phyloP scores from a whole-genome alignment of 2,329 filamentous ascomycete species.

The Cercospora brassicicola region DNA sequence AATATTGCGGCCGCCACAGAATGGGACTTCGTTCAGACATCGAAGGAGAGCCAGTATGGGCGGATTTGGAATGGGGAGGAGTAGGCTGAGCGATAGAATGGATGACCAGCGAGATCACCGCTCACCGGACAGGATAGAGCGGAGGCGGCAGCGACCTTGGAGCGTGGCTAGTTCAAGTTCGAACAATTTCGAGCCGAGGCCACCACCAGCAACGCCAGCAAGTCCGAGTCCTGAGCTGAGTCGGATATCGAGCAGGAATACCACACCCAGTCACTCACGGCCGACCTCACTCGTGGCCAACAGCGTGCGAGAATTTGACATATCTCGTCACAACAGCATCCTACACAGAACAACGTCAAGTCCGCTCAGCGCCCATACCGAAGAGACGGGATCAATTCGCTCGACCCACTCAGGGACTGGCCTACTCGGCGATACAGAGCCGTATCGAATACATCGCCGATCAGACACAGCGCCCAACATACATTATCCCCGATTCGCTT shows the following conservation, averaged over 20 bases:
- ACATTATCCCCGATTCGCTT: slow-evolving; percentile 56
- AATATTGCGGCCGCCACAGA: slow-evolving; percentile 55
- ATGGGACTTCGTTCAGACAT: slow-evolving; percentile 56
- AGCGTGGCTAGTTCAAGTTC: slow-evolving; percentile 39
- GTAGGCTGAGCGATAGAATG: slow-evolving; percentile 37
- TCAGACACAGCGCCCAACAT: slow-evolving; percentile 41
- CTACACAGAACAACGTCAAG: slow-evolving; percentile 34
- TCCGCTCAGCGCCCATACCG: slow-evolving; percentile 37
- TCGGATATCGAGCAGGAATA: slow-evolving; percentile 45
- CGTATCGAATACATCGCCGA: slow-evolving; percentile 35
- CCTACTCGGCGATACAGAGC: slow-evolving; percentile 33
- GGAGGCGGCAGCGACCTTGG: slow-evolving; percentile 40
- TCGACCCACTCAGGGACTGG: slow-evolving; percentile 37
- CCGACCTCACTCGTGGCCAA: slow-evolving; percentile 38
- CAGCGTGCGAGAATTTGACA: slow-evolving; percentile 35
- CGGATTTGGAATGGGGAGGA: slow-evolving; percentile 44
- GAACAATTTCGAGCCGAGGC: slow-evolving; percentile 50
- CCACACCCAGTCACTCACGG: slow-evolving; percentile 37
- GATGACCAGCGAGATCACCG: slow-evolving; percentile 57
- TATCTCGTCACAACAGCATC: slow-evolving; percentile 36
- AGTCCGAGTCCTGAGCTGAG: slow-evolving; percentile 56
- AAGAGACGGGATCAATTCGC: slow-evolving; percentile 38
- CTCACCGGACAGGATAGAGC: slow-evolving; percentile 41
- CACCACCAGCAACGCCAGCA: slow-evolving; percentile 64
- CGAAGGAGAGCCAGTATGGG: slow-evolving; percentile 57